Percentiles rank a stretch among this genome's conserved stretches.
phyloP scores from a whole-genome alignment of 805 yeast species.

The Ogataea paraovalis region DNA sequence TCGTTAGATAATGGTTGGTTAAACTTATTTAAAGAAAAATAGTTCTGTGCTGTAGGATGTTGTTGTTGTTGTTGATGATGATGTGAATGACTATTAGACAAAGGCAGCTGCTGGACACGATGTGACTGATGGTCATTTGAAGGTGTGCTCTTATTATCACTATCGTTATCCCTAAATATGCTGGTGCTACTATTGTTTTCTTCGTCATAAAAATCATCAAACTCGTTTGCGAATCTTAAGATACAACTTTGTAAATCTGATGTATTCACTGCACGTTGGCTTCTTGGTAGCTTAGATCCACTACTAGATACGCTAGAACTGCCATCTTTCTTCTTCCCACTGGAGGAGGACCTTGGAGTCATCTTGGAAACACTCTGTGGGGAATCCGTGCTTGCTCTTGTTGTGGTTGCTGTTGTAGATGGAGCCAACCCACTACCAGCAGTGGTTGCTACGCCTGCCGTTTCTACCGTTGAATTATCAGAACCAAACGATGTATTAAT shows the following conservation, averaged over 20 bases:
- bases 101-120: neutral
- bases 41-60: neutral
- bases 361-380: constrained; percentile 8
- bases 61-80: constrained; percentile 3
- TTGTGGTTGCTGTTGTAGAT: neutral
- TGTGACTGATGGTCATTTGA: constrained; percentile 2
- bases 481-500: constrained; percentile 20
- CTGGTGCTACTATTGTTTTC: constrained; percentile 23
- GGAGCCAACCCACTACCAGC: neutral
- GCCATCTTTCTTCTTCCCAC: constrained; percentile 5
- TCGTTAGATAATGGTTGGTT: neutral
- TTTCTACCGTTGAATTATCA: neutral
- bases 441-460: neutral
- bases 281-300: constrained; percentile 17
- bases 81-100: neutral
- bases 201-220: constrained; percentile 34
- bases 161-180: constrained; percentile 26
- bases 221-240: constrained; percentile 37
- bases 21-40: neutral
- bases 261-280: constrained; percentile 33
- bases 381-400: constrained; percentile 2
- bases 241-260: constrained; percentile 39
- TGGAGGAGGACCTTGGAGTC: constrained; percentile 12
- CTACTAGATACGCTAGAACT: constrained; percentile 11
- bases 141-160: constrained; percentile 1